Evolutionary conservation across 2,329 filamentous ascomycete genomes (phyloP).

Genomic region (Claviceps purpurea): DNA sequence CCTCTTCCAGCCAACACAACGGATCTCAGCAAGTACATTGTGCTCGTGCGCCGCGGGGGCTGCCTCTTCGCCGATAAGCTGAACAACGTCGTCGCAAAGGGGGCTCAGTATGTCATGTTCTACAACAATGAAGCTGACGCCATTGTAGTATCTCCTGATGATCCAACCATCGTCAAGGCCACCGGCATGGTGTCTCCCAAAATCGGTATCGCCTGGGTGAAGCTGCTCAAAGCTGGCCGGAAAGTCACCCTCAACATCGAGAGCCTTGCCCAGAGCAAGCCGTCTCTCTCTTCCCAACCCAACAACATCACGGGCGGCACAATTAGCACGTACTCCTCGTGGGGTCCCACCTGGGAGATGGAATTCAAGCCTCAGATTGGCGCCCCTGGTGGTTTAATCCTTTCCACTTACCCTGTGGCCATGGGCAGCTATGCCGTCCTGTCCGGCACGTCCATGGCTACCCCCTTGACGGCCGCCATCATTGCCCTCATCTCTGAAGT

Average conservation of each 20-base stretch:
- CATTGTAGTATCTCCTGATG: conserved; percentile 7
- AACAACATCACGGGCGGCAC: conserved; percentile 29
- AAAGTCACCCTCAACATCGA: conserved; percentile 13
- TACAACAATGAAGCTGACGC: conserved; percentile 38
- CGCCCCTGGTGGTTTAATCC: conserved; percentile 40
- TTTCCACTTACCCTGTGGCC: conserved; percentile 38
- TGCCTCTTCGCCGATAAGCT: background rate
- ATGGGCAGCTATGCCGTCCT: conserved; percentile 35
- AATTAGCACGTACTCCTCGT: conserved; percentile 38
- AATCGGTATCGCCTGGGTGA: conserved; percentile 33
- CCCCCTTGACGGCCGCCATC: conserved; percentile 39
- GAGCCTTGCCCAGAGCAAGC: background rate
- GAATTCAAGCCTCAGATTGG: conserved; percentile 41
- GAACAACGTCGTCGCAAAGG: conserved; percentile 17
- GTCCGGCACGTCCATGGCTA: conserved; percentile 48
- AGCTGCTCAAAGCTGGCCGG: conserved; percentile 23
- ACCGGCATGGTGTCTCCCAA: conserved; percentile 17
- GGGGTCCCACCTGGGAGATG: conserved; percentile 47
- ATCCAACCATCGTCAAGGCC: conserved; percentile 19
- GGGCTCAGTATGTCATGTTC: conserved; percentile 46
- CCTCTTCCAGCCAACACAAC: conserved; percentile 31
- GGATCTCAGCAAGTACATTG: conserved; percentile 37
- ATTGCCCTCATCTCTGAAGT: conserved; percentile 38
- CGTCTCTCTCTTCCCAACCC: conserved; percentile 5
- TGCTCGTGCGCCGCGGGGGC: conserved; percentile 34